Conservation (phyloP, 495 filamentous ascomycete species). For the Parachaetomium inaequale region DNA sequence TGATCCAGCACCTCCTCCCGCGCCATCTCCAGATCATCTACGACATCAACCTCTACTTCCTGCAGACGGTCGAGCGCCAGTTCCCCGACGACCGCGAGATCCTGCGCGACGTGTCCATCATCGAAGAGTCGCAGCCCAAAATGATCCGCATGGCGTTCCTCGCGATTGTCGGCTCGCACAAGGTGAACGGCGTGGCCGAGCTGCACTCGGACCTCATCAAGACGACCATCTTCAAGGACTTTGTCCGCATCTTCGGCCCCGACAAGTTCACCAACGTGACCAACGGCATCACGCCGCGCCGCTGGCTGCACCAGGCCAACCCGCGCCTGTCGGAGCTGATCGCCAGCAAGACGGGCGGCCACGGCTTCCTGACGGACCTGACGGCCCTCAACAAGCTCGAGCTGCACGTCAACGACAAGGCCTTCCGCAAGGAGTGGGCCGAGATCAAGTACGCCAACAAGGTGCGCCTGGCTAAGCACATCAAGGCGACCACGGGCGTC, state of each 20-base stretch:
- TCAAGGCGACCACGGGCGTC: constrained; percentile 73
- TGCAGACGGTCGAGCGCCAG: constrained; percentile 80
- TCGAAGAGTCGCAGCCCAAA: constrained; percentile 96
- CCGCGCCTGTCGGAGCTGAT: constrained; percentile 89
- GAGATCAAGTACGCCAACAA: constrained; percentile 73
- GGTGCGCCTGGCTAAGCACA: constrained; percentile 81
- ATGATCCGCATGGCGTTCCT: constrained; percentile 96
- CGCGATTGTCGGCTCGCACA: constrained; percentile 95
- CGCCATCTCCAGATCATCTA: constrained; percentile 98
- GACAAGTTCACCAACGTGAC: constrained; percentile 99
- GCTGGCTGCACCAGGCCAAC: constrained; percentile 98
- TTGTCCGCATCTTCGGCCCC: constrained; percentile 85
- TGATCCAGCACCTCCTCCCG: constrained; percentile 88
- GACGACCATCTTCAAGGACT: constrained; percentile 99
- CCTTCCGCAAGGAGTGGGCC: constrained; percentile 86
- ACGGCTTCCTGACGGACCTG: constrained; percentile 83
- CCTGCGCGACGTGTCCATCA: constrained; percentile 82
- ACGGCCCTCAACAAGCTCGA: constrained; percentile 82
- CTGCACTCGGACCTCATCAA: constrained; percentile 95
- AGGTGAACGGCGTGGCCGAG: constrained; percentile 97
- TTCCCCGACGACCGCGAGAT: constrained; percentile 90
- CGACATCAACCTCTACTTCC: constrained; percentile 92
- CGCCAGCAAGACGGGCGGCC: constrained; percentile 76
- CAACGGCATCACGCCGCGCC: constrained; percentile 90
- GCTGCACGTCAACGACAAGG: constrained; percentile 72